Evolutionary conservation across 192 early-diverging fungal genomes (phyloP).

Genomic region (Haplosporangium gracile): DNA sequence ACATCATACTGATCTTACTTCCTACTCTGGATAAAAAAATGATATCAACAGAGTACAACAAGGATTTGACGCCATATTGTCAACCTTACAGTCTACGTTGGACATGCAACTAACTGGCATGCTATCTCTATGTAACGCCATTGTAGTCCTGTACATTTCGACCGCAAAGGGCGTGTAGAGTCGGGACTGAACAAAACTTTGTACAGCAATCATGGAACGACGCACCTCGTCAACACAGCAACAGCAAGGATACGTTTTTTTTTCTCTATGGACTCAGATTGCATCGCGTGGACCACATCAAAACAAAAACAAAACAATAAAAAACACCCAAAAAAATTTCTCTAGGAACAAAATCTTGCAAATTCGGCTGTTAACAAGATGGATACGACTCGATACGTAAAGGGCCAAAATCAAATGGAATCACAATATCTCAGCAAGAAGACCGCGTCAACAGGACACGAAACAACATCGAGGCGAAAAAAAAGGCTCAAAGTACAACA

Average conservation of each 20-base stretch:
- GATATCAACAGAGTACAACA: too few species aligned
- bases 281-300: background rate
- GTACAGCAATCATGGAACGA: background rate
- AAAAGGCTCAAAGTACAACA: background rate
- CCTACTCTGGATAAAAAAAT: too few species aligned
- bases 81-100: background rate
- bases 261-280: background rate
- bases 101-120: background rate
- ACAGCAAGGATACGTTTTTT: background rate
- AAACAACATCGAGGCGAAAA: too few species aligned
- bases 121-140: background rate
- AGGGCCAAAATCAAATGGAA: background rate
- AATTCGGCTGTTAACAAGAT: background rate
- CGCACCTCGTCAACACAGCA: background rate
- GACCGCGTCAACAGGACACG: background rate
- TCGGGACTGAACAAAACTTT: conserved; percentile 11
- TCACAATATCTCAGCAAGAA: background rate
- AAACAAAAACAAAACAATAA: background rate
- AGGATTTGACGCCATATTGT: background rate
- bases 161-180: conserved; percentile 28
- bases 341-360: background rate
- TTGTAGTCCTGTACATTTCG: conserved; percentile 49
- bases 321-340: background rate
- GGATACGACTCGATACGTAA: background rate
- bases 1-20: too few species aligned